Base-by-base conservation (phyloP, 768 basidiomycete species). In the Pleurotus pulmonarius region DNA sequence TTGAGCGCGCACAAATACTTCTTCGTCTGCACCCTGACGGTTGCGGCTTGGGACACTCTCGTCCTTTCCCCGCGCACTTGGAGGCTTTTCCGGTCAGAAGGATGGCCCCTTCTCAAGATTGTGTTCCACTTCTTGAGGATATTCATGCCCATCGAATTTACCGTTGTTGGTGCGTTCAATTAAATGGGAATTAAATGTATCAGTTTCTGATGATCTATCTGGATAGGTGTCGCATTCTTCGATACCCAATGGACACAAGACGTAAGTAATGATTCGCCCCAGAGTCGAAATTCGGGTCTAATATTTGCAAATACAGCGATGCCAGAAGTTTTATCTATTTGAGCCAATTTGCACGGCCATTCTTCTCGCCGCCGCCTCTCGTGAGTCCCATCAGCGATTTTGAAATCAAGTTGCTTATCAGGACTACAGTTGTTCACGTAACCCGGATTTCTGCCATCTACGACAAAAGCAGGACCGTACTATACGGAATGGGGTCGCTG, bases 1-100 rank as follows among this genome's bases (percentile, higher is more conserved):
- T 78, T 93, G 37, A 83, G 81, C 26, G 91, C 91, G 0, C 91
- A 92, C 78, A 92, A 93, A 70, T 94, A 94, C 64, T 92, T 93
- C 67, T 83, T 90, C 46, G 92, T 93, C 60, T 94, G 91, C 75
- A 90, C 91, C 0, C 83, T 94, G 60, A 94, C 91, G 54, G 89
- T 94, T 56, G 88, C 90, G 0, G 91, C 91, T 5, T 93, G 92
- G 91, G 91, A 94, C 64, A 86, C 90, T 37, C 83, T 94, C 63
- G 91, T 94, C 37, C 81, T 94, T 48, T 86, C 86, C 7, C 91
- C 91, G 0, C 75, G 91, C 55, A 85, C 87, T 46, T 92, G 85
- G 82, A 81, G 85, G 25, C 83, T 94, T 57, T 67, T 84, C 59
- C 82, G 80, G 61, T 73, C 78, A 9, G 74, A 79, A 22, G 81